Evolutionary conservation across 495 filamentous ascomycete genomes (phyloP), one percentile per base, ranked within the genome.

Genomic region (Hypoxylon fragiforme): DNA sequence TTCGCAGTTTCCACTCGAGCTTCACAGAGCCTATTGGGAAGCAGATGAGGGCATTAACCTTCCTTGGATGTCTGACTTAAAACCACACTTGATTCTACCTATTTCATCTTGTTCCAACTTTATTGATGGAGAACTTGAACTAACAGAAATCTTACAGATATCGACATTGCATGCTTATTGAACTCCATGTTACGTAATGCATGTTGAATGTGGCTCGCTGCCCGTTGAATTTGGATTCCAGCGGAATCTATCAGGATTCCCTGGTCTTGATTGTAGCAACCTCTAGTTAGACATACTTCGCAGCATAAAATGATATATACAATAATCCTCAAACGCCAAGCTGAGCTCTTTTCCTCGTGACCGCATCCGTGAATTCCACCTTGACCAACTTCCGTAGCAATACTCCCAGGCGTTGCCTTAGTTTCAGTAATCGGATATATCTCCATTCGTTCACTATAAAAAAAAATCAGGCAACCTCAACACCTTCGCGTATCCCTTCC

Each of bases 1-100:
- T 83, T 85, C 81, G 81, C 81, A 84, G 81, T 84, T 84, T 85
- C 77, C 81, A 83, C 82, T 80, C 70, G 77, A 85, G 80, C 70
- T 67, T 79, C 75, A 70, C 61, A 71, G 77, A 83, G 79, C 81
- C 78, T 78, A 73, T 72, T 60, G 72, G 70, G 68, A 71, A 73
- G 68, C 71, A 77, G 75, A 82, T 83, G 81, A 78, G 76, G 63
- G 67, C 51, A 66, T 57, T 35, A 67, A 69, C 64, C 81, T 84
- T 82, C 80, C 79, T 84, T 84, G 81, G 82, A 84, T 84, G 81
- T 84, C 78, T 83, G 77, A 85, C 67, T 54, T n/a, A 55, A 63
- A 67, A 16, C n/a, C 51, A 61, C 44, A 47, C 34, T 28, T 42
- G 22, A 47, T 38, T 48, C 26, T 20, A 14, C 37, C 28, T 19